Percentiles rank a stretch among this genome's conserved stretches.
These are phyloP conservation scores for Ogataea wickerhamii DNA, from an alignment of 805 yeast species.

Conservation along the genomic window DNA sequence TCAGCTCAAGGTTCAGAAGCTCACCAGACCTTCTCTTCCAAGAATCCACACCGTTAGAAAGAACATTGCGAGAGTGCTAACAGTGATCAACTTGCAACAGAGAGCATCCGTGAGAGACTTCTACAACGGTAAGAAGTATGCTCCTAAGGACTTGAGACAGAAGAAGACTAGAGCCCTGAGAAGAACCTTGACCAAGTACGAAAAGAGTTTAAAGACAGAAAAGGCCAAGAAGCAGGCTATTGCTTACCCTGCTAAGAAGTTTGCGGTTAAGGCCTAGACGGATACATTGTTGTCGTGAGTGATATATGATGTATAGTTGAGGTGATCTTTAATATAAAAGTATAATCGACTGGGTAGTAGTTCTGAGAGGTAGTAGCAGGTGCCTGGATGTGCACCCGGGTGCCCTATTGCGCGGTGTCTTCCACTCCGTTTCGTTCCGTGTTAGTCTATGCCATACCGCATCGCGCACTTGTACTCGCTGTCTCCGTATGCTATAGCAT, in stretches of 20 bases:
- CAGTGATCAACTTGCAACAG: conserved; percentile 94
- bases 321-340: conserved; percentile 1
- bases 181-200: conserved; percentile 88
- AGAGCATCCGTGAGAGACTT: conserved; percentile 92
- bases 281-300: not conserved
- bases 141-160: conserved; percentile 98
- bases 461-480: no score
- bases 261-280: conserved; percentile 97
- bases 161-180: conserved; percentile 99
- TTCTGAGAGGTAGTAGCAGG: no score
- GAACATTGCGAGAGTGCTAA: conserved; percentile 97
- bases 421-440: no score
- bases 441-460: no score
- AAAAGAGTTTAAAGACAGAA: conserved; percentile 76
- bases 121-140: conserved; percentile 92
- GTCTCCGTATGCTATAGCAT: no score
- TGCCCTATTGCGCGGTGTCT: no score
- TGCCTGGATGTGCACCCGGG: no score
- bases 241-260: conserved; percentile 98
- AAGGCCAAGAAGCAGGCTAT: conserved; percentile 88
- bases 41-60: conserved; percentile 96
- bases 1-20: conserved; percentile 91
- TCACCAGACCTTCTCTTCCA: conserved; percentile 89
- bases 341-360: not conserved
- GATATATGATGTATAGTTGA: conserved; percentile 3